Evolutionary conservation across 805 yeast species (phyloP), one percentile per base, ranked within the genome.

Genomic region (Ogataea wickerhamii): DNA sequence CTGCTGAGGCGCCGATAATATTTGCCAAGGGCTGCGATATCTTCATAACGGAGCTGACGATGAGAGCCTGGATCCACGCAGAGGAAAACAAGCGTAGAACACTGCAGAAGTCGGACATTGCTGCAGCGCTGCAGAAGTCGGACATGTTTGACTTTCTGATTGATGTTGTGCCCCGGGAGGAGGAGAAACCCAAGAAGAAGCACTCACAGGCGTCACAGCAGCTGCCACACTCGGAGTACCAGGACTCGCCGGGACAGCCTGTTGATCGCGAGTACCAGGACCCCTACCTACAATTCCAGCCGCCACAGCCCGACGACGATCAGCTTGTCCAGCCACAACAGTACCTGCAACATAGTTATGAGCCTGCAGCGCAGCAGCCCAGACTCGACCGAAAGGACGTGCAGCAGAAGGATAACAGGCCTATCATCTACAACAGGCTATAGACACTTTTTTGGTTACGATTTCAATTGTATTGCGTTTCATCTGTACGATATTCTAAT

Each of bases 1-100:
- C 93, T 47, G 98, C 98, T 2, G 99, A 93, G 65, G 98, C 98
- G 1, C 98, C 99, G 2, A 88, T 93, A 23, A 64, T 93, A 43
- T 93, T 93, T 67, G 98, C 98, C 32, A 93, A 93, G 61, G 98
- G 98, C 1, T 93, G 98, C 64, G 99, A 93, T 59, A 81, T 93
- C 24, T 93, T 93, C 63, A 91, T 93, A 51, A 89, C 98, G 1
- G 99, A 93, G 60, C 68, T 93, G 38, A 89, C 99, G 11, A 89
- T 93, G 96, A 73, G 99, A 41, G 97, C 98, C 6, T 93, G 98
- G 98, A 87, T 93, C 45, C 96, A 89, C 53, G 96, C 98, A 3
- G 98, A 93, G 61, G 96, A 87, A 55, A 87, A 87, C 66, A 93
- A 93, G 58, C 75, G 99, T 49, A 68, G 99, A 44, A 93, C 99